A percentile compares a stretch with the other conserved stretches of the same genome.
These are phyloP conservation scores for Novymonas esmeraldas DNA, from an alignment of 208 protist species.

Conservation along the genomic window DNA sequence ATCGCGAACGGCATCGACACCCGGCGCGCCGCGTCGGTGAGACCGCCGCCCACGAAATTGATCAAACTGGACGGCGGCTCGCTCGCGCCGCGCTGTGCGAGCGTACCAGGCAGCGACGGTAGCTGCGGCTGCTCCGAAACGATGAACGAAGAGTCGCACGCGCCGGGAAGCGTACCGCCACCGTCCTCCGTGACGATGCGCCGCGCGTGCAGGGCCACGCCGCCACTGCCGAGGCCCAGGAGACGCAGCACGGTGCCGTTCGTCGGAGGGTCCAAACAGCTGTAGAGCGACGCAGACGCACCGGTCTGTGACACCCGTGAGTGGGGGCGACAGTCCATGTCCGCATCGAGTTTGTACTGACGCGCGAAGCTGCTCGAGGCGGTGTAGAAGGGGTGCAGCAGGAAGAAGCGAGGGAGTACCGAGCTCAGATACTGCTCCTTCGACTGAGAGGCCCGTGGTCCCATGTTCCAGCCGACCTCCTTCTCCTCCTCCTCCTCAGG, in stretches of 20 bases:
- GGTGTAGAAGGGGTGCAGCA: slow-evolving; percentile 24
- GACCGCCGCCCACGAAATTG: background rate
- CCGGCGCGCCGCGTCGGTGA: background rate
- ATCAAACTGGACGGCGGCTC: background rate
- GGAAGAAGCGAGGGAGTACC: slow-evolving; percentile 10
- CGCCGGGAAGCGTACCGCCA: background rate
- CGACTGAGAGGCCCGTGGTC: background rate
- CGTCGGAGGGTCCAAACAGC: background rate
- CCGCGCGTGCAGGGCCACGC: slow-evolving; percentile 43
- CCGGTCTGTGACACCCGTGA: no score
- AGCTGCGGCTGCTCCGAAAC: slow-evolving; percentile 3
- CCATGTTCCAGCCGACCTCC: background rate
- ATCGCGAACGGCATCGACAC: slow-evolving; percentile 36
- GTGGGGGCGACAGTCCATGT: background rate
- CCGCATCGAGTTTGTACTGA: background rate
- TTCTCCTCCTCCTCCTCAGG: background rate
- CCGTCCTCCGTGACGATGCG: slow-evolving; percentile 30
- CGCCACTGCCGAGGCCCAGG: slow-evolving; percentile 47
- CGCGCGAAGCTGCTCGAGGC: slow-evolving; percentile 5
- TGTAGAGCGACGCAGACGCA: background rate
- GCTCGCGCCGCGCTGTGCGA: background rate
- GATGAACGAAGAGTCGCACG: slow-evolving; percentile 9
- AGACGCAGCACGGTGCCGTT: slow-evolving; percentile 28
- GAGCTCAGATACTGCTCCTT: slow-evolving; percentile 11
- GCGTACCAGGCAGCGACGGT: slow-evolving; percentile 3